phyloP scores from a whole-genome alignment of 1,284 basidiomycete genomes.

The Melampsora larici-populina region DNA sequence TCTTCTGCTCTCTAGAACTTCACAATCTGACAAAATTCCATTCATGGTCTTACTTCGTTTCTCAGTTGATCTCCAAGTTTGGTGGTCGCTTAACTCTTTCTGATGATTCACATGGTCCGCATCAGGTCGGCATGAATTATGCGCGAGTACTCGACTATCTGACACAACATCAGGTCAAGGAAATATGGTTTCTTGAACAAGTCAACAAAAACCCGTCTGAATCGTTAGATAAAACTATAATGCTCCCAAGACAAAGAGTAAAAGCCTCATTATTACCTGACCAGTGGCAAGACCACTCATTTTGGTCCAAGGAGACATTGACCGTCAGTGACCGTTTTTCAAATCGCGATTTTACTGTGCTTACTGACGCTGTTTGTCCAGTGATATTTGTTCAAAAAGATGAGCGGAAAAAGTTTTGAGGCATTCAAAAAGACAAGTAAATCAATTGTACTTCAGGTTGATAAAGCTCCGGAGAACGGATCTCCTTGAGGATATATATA shows the following conservation, averaged over 20 bases:
- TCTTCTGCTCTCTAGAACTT: not conserved
- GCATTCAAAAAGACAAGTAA: too few species aligned
- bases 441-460: too few species aligned
- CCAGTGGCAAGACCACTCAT: constrained; percentile 38
- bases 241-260: constrained; percentile 38
- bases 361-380: too few species aligned
- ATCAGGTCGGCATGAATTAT: constrained; percentile 85
- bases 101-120: constrained; percentile 91
- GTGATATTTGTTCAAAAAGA: too few species aligned
- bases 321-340: too few species aligned
- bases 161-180: constrained; percentile 61
- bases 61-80: constrained; percentile 65
- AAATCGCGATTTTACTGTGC: too few species aligned
- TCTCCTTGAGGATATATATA: too few species aligned
- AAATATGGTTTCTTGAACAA: constrained; percentile 66
- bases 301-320: constrained; percentile 32
- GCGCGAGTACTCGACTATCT: constrained; percentile 67
- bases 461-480: too few species aligned
- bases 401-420: too few species aligned
- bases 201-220: not conserved
- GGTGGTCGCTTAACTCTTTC: constrained; percentile 79
- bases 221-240: not conserved
- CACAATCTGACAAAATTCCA: constrained; percentile 24
- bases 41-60: not conserved
- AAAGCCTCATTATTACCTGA: constrained; percentile 13